phyloP scores from a whole-genome alignment of 768 basidiomycete species.

The Tephrocybe sp. region DNA sequence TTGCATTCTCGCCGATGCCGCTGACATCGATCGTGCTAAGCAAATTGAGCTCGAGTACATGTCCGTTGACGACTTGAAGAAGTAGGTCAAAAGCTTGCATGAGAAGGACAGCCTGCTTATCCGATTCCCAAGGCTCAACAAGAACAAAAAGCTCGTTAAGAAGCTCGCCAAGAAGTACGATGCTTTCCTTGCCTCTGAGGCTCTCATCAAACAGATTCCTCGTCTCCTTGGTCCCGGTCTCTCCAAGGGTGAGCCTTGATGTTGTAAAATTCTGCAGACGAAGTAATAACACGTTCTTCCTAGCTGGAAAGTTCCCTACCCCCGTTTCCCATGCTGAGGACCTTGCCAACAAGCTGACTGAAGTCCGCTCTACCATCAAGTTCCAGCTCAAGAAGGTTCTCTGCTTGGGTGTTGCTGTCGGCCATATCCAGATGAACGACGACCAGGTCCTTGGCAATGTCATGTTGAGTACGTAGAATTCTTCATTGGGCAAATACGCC shows the following conservation, averaged over 20 bases:
- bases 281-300: background rate
- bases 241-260: slow-evolving; percentile 74
- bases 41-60: slow-evolving; percentile 98
- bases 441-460: slow-evolving; percentile 96
- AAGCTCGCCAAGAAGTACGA: slow-evolving; percentile 99
- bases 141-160: slow-evolving; percentile 99
- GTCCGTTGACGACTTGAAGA: slow-evolving; percentile 99
- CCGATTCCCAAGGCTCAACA: slow-evolving; percentile 82
- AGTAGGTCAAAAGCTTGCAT: slow-evolving; percentile 48
- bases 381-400: slow-evolving; percentile 99
- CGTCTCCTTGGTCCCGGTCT: slow-evolving; percentile 99
- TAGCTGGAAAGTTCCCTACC: slow-evolving; percentile 99
- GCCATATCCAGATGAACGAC: slow-evolving; percentile 95
- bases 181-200: slow-evolving; percentile 95
- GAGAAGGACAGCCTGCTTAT: too few relatives aligned
- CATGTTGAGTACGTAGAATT: slow-evolving; percentile 77
- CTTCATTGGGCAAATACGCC: background rate
- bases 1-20: slow-evolving; percentile 99
- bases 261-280: background rate
- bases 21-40: slow-evolving; percentile 98
- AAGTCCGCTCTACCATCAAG: slow-evolving; percentile 99
- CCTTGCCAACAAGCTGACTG: slow-evolving; percentile 82
- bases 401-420: slow-evolving; percentile 98
- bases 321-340: slow-evolving; percentile 93
- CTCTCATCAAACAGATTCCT: slow-evolving; percentile 99